Evolutionary conservation across 2,329 filamentous ascomycete species (phyloP), one percentile per base, ranked within the genome.

Genomic region (Colletotrichum phormii): DNA sequence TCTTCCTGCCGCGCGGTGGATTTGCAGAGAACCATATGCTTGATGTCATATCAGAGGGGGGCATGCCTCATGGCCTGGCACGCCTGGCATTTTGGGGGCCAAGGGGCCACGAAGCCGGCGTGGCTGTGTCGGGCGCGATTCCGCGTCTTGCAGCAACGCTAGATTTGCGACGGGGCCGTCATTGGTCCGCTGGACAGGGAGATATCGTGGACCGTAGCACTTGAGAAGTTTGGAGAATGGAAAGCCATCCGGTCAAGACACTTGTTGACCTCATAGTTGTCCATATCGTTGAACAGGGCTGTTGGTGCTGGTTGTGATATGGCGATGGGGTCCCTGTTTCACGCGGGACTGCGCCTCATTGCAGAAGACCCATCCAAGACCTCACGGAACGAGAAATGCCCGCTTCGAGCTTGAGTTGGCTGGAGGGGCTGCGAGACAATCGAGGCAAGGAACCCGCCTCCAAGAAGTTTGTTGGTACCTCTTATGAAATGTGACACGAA

Each of bases 1-100:
- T 73, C 67, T 72, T 72, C 70, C 54, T 70, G 70, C 70, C 70
- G 70, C 60, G 60, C 24, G 68, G 69, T 63, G 69, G 65, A 59
- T 60, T 69, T 61, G 35, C 60, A 57, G 37, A 31, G 31, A 53
- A 31, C 49, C 35, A 33, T 61, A 31, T 54, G 61, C 35, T 71
- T 62, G 67, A 67, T 73, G 67, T 63, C 71, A 73, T 73, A n/a
- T 62, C 22, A 54, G 70, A 29, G 35, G 31, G 37, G 37, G 37
- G 37, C 37, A 42, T 42, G 37, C 13, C 37, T 5, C 42, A 49
- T 49, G 42, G 42, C 42, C 42, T 49, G 42, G 42, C 59, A 54
- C 22, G 53, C 58, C 67, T 59, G 67, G 24, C 31, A 35, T 71
- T 72, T 49, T 49, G 42, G 42, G 42, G 42, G 42, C 42, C 42